Base-by-base conservation (phyloP, 2,329 filamentous ascomycete species). In the Hypomyces perniciosus region DNA sequence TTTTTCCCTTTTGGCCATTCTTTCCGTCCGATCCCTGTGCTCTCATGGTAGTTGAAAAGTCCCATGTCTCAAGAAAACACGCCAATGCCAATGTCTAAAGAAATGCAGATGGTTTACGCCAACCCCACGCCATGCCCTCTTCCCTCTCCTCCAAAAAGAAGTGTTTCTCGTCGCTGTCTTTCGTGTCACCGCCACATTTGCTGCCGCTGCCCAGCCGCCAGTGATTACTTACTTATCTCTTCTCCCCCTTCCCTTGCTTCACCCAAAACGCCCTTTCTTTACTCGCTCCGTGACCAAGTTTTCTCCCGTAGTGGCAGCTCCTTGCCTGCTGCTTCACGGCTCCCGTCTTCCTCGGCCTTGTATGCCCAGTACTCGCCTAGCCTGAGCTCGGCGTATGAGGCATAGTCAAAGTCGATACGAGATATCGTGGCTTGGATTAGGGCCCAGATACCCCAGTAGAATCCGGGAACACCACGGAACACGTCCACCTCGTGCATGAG, bases 401-500 rank as follows among this genome's bases (percentile, higher is more conserved):
- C 88, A 66, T 99, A 99, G 70, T 99, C 91, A 64, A 99, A 99
- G 65, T 96, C 88, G 61, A 99, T 99, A 57, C 92, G 82, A 8
- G 89, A 95, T 58, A 99, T 97, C 49, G 83, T 88, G 2, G 91
- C 88, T 73, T 99, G 93, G 57, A 99, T 97, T 56, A 95, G 74
- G 6, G 90, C 87, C 93, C 93, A 99, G 52, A 96, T 90, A 27
- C 93, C 93, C 91, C 86, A 90, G 67, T 79, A 83, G 64, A 99
- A 89, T 6, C 93, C 93, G 0, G 93, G 93, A 10, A 96, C 80
- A 40, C 91, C 93, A 42, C 93, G 81, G 72, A 88, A 99, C 26
- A 80, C 68, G 67, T 99, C 91, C 3, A 99, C 88, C 66, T 97
- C 90, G 4, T 79, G 74, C 65, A 84, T 83, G 20, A 99, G 76